Evolutionary conservation across 371 early-diverging fungal genomes (phyloP), one percentile per base, ranked within the genome.

Genomic region (Thermomucor indicae-seudaticae): DNA sequence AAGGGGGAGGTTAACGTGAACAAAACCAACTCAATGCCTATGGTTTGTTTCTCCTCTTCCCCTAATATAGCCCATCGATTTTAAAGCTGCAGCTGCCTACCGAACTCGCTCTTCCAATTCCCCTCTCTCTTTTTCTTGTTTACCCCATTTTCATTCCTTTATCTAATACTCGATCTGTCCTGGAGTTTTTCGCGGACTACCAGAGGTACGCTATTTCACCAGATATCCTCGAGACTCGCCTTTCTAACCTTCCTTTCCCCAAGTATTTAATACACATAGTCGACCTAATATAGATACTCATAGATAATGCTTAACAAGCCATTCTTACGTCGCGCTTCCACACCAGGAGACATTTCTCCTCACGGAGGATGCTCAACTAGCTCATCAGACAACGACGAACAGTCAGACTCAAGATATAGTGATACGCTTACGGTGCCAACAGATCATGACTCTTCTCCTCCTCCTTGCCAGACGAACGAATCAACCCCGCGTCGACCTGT

Each of bases 301-400:
- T 44, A 19, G n/a, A 53, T 53, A 42, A 29, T 45, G 42, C 31
- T 28, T 24, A 37, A 38, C 25, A 54, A 42, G 28, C 23, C 56
- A n/a, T 55, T 47, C 35, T 50, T 47, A 14, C 56, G 56, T 29
- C 56, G 56, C 42, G 49, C 56, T 28, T 55, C 56, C 22, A 43
- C 56, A 11, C 56, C 56, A 6, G 29, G 25, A 29, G 48, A n/a
- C n/a, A n/a, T n/a, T n/a, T n/a, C n/a, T n/a, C n/a, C n/a, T n/a
- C n/a, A n/a, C n/a, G n/a, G n/a, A 47, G 28, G 28, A 34, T n/a
- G 6, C 32, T 30, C 34, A 14, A 17, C 27, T 38, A 11, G 39
- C 43, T 28, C 25, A 34, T 6, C 37, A 20, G 49, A 11, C 20
- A 16, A n/a, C 37, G 35, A 49, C 6, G 16, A 50, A 42, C 29